These are phyloP conservation scores for Phlebopus sp. DNA, from an alignment of 1,284 basidiomycete genomes.

Conservation along the genomic window DNA sequence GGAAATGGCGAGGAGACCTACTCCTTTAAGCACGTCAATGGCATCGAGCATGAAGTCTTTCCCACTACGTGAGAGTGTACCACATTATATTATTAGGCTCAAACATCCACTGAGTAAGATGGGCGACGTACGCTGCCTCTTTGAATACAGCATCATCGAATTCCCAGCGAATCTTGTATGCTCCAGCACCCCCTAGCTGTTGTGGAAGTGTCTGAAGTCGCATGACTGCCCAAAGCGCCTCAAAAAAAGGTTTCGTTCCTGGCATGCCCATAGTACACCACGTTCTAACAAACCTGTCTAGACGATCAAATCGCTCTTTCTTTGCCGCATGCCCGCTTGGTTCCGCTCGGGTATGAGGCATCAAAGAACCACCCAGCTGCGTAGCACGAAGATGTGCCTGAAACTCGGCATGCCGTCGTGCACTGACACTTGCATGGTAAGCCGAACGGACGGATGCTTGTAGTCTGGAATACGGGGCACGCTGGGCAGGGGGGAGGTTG, in stretches of 20 bases:
- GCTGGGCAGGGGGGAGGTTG: constrained; percentile 71
- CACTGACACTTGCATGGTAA: constrained; percentile 69
- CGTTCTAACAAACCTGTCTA: constrained; percentile 65
- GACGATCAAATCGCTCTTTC: constrained; percentile 70
- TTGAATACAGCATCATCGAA: constrained; percentile 82
- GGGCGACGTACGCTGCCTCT: constrained; percentile 68
- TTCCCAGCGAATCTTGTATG: constrained; percentile 68
- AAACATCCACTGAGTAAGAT: constrained; percentile 10
- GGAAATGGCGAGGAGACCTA: constrained; percentile 36
- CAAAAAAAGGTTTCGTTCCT: constrained; percentile 77
- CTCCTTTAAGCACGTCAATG: constrained; percentile 78
- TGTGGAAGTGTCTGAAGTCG: constrained; percentile 70
- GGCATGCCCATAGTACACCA: constrained; percentile 83
- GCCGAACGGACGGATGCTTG: constrained; percentile 75
- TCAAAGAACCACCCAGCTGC: constrained; percentile 67
- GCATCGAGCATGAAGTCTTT: constrained; percentile 84
- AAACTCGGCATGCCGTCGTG: constrained; percentile 69
- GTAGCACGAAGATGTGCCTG: constrained; percentile 72
- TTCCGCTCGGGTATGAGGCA: constrained; percentile 63
- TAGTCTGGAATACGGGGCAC: constrained; percentile 71
- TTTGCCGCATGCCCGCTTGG: constrained; percentile 57
- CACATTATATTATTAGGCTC: constrained; percentile 19
- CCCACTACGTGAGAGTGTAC: constrained; percentile 47
- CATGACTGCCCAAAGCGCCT: constrained; percentile 72
- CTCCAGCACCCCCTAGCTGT: constrained; percentile 69